Conservation (phyloP, 495 filamentous ascomycete species). For the Penicillium arizonense region DNA sequence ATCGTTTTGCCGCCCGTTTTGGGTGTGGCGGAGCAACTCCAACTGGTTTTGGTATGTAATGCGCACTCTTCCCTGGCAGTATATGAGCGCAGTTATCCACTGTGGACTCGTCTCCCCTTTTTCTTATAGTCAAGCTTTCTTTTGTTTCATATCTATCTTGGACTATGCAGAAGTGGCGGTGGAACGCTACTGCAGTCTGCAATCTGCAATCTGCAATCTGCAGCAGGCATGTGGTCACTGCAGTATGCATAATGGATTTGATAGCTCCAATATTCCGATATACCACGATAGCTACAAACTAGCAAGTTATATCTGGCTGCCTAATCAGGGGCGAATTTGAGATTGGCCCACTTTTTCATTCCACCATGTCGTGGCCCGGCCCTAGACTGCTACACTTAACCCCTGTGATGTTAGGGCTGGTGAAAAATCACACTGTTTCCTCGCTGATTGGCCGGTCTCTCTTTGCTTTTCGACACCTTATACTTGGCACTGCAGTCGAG, state of each 20-base stretch:
- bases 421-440: not conserved
- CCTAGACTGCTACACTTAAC: constrained; percentile 8
- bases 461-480: not conserved
- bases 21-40: constrained; percentile 3
- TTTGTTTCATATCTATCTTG: too few relatives aligned
- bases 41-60: not conserved
- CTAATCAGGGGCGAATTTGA: constrained; percentile 1
- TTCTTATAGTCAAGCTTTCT: too few relatives aligned
- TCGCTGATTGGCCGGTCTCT: not conserved
- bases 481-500: constrained; percentile 4
- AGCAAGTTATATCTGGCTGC: not conserved
- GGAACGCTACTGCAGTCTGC: too few relatives aligned
- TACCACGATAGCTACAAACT: not conserved
- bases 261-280: not conserved
- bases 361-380: constrained; percentile 16
- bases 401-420: constrained; percentile 11
- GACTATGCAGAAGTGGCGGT: too few relatives aligned
- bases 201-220: too few relatives aligned
- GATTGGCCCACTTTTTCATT: constrained; percentile 24
- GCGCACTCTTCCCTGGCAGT: not conserved
- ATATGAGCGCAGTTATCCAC: not conserved
- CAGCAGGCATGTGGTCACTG: too few relatives aligned
- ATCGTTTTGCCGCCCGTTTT: not conserved
- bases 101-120: not conserved
- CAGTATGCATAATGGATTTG: not conserved